Evolutionary conservation across 192 early-diverging fungal species (phyloP), one percentile per base, ranked within the genome.

Genomic region (Podila epigama): DNA sequence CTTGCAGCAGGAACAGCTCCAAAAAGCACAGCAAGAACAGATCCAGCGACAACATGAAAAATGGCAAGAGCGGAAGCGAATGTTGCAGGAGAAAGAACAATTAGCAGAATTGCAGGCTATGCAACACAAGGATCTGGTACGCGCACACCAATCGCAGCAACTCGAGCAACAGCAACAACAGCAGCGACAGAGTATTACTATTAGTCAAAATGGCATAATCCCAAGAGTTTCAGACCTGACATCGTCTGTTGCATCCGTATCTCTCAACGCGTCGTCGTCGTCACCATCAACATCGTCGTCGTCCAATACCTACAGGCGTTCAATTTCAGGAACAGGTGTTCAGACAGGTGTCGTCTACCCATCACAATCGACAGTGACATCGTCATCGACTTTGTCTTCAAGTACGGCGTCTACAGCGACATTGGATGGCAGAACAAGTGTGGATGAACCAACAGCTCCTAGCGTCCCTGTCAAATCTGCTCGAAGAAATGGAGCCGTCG

Each of bases 1-100:
- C 11, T 2, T 33, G 15, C 73, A 77, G 18, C 73, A 77, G 29
- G 73, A 68, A 27, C 41, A 68, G 25, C 50, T 77, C 1, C 73
- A 77, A 5, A 57, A 63, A 20, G 60, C 62, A 25, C 73, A 77
- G 18, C 73, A 77, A 29, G 60, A 77, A 32, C 65, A 68, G 53
- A 68, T 77, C 28, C 73, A 77, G 42, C 60, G 22, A 1, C 73
- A 77, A 39, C 73, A 77, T 31, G 73, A 77, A 28, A 77, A 77
- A 32, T 77, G 66, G 65, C 73, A 77, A 32, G 73, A 77, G 48
- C 53, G 73, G 20, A 77, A 77, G 33, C 60, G 61, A n/a, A 59
- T 77, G 73, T 18, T 77, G 42, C 51, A 63, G 33, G 73, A 77
- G 29, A 65, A 77, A 22, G 66, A 68, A 31, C 56, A 48, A 27